These are phyloP conservation scores for Alternaria dauci DNA, from an alignment of 2,329 filamentous ascomycete genomes.

Conservation along the genomic window DNA sequence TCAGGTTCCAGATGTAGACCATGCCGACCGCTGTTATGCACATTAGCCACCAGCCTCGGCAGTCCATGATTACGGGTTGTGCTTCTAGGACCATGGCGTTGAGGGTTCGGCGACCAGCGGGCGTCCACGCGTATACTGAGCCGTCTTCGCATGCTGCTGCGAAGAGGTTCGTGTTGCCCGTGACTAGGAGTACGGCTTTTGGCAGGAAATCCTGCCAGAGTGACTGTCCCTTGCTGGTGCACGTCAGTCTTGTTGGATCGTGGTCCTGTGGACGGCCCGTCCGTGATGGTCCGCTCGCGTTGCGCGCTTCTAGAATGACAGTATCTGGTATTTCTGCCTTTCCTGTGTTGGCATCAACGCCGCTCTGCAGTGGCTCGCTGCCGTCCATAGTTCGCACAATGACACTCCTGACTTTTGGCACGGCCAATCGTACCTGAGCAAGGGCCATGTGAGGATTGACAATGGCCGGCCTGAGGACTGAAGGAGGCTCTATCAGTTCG, in stretches of 20 bases:
- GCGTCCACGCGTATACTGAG: slow-evolving; percentile 88
- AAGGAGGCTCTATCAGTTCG: slow-evolving; percentile 66
- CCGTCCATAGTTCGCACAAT: slow-evolving; percentile 83
- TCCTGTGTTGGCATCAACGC: slow-evolving; percentile 56
- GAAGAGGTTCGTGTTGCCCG: slow-evolving; percentile 91
- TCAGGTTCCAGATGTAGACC: slow-evolving; percentile 93
- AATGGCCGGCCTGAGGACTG: slow-evolving; percentile 87
- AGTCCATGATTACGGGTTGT: slow-evolving; percentile 93
- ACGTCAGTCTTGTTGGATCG: slow-evolving; percentile 84
- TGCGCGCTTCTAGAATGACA: slow-evolving; percentile 86
- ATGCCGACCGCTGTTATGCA: slow-evolving; percentile 88
- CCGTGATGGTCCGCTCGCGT: slow-evolving; percentile 70
- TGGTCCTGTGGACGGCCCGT: slow-evolving; percentile 69
- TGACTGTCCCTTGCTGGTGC: slow-evolving; percentile 79
- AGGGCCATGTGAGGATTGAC: slow-evolving; percentile 81
- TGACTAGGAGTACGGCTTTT: slow-evolving; percentile 84
- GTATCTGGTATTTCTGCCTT: slow-evolving; percentile 64
- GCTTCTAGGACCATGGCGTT: slow-evolving; percentile 88
- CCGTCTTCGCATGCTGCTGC: slow-evolving; percentile 93
- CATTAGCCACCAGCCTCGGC: slow-evolving; percentile 85
- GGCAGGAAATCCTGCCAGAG: slow-evolving; percentile 96
- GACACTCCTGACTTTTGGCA: slow-evolving; percentile 83
- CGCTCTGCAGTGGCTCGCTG: slow-evolving; percentile 58
- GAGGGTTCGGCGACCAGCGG: slow-evolving; percentile 83
- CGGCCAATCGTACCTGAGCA: slow-evolving; percentile 84